Evolutionary conservation across 83 land plant genomes (phyloP), one percentile per base, ranked within the genome.

Genomic region (Thuja plicata): DNA sequence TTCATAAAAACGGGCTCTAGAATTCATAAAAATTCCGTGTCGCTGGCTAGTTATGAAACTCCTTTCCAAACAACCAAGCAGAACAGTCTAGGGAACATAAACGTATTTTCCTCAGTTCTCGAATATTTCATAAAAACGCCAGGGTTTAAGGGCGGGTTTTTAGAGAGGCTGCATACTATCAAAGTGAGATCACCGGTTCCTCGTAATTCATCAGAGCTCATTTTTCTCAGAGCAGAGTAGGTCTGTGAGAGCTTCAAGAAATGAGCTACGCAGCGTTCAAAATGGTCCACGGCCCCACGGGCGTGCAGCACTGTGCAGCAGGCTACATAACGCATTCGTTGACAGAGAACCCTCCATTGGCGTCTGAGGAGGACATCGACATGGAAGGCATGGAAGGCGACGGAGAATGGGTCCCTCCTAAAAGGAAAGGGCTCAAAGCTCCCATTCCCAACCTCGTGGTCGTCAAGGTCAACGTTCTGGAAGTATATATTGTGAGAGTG

Each of bases 261-360:
- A 96, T 96, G 99, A 96, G 99, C 89, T 97, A 90, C 94, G 99
- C 98, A 41, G 97, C 97, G 66, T 93, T 95, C 93, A 97, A 95
- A 90, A 95, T 95, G 96, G 92, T 95, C 92, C 99, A 97, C 90
- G 87, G 89, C 83, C 93, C 99, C 32, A 96, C 99, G 55, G 99
- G 97, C 16, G 94, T 97, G 66, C 96, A 94, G 91, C 86, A 89
- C 86, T 97, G 97, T 88, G 98, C 93, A 16, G 88, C 97, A 30
- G 99, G 97, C 2, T 96, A 88, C 96, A 86, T 97, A 89, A 95
- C 98, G 37, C 98, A 96, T 87, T 91, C 90, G 78, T 87, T 92
- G 81, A 86, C 95, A 76, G 95, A 92, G 71, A 32, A 73, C 79
- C 87, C 87, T 81, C 73, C 88, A 74, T 78, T 90, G 38, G 82